Evolutionary conservation across 2,329 filamentous ascomycete species (phyloP), one percentile per base, ranked within the genome.

Genomic region (Talaromyces atroroseus): DNA sequence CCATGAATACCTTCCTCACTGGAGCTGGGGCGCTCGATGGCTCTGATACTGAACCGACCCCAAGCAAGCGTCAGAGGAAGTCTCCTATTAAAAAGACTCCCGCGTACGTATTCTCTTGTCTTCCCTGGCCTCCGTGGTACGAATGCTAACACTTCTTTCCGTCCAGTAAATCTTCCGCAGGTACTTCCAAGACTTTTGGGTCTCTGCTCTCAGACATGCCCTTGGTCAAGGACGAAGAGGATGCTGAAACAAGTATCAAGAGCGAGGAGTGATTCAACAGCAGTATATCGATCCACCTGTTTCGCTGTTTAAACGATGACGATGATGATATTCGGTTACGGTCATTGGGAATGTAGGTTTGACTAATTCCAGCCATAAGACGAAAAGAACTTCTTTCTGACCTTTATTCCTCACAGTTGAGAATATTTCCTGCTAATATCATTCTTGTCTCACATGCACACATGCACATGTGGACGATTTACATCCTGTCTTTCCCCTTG

Each of bases 21-120:
- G 54, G 49, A 5, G 57, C 21, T 21, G 56, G 52, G 7, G n/a
- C 1, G 3, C 10, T 24, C 21, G 16, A 21, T 6, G 56, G 48
- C 18, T 60, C 57, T 2, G 57, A 56, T 32, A 56, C 60, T 14
- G 59, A 59, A 20, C 56, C 54, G 18, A 63, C 49, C 6, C 51
- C 51, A 26, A 26, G 57, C 7, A 68, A 67, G 58, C 62, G 63
- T 26, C 62, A 64, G 56, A 58, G 61, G 18, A 64, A 63, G 57
- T 47, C 56, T 3, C 50, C 52, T 8, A 50, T 50, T 5, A 67
- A 63, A 52, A 66, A 67, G 48, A 38, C 44, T 10, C 20, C 55
- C 34, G 44, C 49, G 56, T 58, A 40, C 38, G 46, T 49, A 12
- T 24, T 36, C 12, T 6, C 14, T 8, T 23, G 16, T n/a, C 21